phyloP scores from a whole-genome alignment of 768 basidiomycete genomes.

The Rhodotorula toruloides region DNA sequence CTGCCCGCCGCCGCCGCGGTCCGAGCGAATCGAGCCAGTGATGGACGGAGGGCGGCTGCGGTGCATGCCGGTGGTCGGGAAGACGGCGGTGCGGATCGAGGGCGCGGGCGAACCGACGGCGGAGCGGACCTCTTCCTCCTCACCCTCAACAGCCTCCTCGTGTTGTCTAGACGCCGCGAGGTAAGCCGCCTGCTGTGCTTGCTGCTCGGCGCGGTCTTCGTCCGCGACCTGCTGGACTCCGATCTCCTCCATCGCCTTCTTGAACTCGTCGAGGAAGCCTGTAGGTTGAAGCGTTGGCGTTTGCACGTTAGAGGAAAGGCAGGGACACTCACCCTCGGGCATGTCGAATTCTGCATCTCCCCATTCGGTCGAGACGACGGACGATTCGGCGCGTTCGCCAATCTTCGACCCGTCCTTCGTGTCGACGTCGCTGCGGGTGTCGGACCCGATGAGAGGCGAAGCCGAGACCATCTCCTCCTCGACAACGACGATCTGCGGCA shows the following conservation, averaged over 20 bases:
- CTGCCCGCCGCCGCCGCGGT: no score
- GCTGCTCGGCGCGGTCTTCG: conserved; percentile 6
- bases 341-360: conserved; percentile 24
- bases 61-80: neutral
- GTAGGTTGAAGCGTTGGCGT: neutral
- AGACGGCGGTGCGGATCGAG: neutral
- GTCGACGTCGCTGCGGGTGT: neutral
- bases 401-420: neutral
- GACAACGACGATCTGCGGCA: neutral
- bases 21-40: neutral
- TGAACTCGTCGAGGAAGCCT: conserved; percentile 30
- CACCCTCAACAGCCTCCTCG: conserved; percentile 1
- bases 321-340: conserved; percentile 17
- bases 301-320: no score
- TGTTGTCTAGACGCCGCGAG: neutral
- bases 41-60: neutral
- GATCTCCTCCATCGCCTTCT: conserved; percentile 22
- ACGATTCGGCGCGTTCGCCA: conserved; percentile 6
- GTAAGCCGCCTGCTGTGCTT: conserved; percentile 22
- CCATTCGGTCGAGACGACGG: conserved; percentile 22
- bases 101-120: neutral
- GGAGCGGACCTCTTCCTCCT: neutral
- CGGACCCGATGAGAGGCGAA: neutral
- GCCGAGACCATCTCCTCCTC: neutral
- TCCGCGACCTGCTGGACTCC: conserved; percentile 16